A percentile compares a stretch with the other conserved stretches of the same genome.
phyloP scores from a whole-genome alignment of 1,139 yeast genomes.

The Kurtzmaniella quercitrusa region DNA sequence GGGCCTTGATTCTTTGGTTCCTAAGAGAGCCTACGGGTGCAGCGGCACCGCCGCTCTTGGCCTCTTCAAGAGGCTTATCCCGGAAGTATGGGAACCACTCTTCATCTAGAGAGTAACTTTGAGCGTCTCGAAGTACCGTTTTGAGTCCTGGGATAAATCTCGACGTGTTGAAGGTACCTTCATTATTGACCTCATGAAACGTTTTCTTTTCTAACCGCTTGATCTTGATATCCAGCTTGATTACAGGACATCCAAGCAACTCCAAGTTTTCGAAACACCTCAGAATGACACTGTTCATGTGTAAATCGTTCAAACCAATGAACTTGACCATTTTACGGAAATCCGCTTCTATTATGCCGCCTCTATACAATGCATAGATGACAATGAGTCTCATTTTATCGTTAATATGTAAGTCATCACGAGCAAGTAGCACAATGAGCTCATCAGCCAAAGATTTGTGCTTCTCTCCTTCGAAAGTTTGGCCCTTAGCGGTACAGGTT shows the following conservation, averaged over 20 bases:
- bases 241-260: slow-evolving; percentile 60
- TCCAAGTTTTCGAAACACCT: slow-evolving; percentile 62
- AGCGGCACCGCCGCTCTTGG: slow-evolving; percentile 15
- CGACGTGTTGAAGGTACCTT: slow-evolving; percentile 67
- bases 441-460: slow-evolving; percentile 64
- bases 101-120: slow-evolving; percentile 48
- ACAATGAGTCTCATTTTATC: slow-evolving; percentile 79
- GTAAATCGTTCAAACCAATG: slow-evolving; percentile 58
- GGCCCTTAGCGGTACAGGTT: slow-evolving; percentile 69
- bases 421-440: slow-evolving; percentile 54
- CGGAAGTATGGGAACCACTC: slow-evolving; percentile 68
- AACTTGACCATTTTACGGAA: slow-evolving; percentile 66
- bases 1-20: slow-evolving; percentile 73
- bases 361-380: slow-evolving; percentile 75
- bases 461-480: slow-evolving; percentile 64
- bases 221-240: slow-evolving; percentile 47
- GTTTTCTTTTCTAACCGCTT: slow-evolving; percentile 37
- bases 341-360: slow-evolving; percentile 78
- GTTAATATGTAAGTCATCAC: slow-evolving; percentile 45
- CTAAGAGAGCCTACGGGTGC: slow-evolving; percentile 45
- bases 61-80: slow-evolving; percentile 65
- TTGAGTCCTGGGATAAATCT: slow-evolving; percentile 73
- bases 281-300: slow-evolving; percentile 42
- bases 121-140: slow-evolving; percentile 47
- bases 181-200: slow-evolving; percentile 65